A percentile compares a stretch with the other conserved stretches of the same genome.
Conservation (phyloP, 768 basidiomycete genomes). For the Collybia mongolica region DNA sequence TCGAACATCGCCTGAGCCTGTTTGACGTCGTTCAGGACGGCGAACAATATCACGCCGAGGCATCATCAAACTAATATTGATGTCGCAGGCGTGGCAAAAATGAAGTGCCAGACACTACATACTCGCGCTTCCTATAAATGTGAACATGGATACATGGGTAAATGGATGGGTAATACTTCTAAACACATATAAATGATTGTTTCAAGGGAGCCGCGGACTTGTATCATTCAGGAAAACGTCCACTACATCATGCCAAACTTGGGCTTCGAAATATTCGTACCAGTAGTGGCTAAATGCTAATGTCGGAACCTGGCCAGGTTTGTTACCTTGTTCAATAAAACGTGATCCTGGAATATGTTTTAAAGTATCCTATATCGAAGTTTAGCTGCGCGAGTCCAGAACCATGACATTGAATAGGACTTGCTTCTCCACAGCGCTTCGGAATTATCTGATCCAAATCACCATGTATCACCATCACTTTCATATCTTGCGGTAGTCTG, state of each 20-base stretch:
- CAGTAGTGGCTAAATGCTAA: slow-evolving; percentile 38
- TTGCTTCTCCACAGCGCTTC: slow-evolving; percentile 27
- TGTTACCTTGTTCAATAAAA: slow-evolving; percentile 25
- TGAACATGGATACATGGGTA: too few relatives aligned
- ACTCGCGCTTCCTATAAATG: too few relatives aligned
- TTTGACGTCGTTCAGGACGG: too few relatives aligned
- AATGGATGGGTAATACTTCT: too few relatives aligned
- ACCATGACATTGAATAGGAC: neutral
- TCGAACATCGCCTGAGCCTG: too few relatives aligned
- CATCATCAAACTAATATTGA: too few relatives aligned
- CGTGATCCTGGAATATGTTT: slow-evolving; percentile 28
- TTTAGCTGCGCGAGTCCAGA: neutral
- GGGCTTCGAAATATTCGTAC: slow-evolving; percentile 35
- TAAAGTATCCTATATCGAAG: slow-evolving; percentile 23
- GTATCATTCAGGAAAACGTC: slow-evolving; percentile 24
- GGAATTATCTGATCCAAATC: slow-evolving; percentile 34
- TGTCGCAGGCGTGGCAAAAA: too few relatives aligned
- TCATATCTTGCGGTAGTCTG: slow-evolving; percentile 26
- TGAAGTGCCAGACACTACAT: too few relatives aligned
- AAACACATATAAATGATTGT: neutral
- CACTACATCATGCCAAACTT: slow-evolving; percentile 33
- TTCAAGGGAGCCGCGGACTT: neutral
- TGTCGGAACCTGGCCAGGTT: slow-evolving; percentile 32
- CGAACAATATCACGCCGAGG: too few relatives aligned
- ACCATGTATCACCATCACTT: slow-evolving; percentile 42